Percentiles rank a stretch among this genome's conserved stretches.
Conservation (phyloP, 1,284 basidiomycete genomes). For the Termitomyces sp. region DNA sequence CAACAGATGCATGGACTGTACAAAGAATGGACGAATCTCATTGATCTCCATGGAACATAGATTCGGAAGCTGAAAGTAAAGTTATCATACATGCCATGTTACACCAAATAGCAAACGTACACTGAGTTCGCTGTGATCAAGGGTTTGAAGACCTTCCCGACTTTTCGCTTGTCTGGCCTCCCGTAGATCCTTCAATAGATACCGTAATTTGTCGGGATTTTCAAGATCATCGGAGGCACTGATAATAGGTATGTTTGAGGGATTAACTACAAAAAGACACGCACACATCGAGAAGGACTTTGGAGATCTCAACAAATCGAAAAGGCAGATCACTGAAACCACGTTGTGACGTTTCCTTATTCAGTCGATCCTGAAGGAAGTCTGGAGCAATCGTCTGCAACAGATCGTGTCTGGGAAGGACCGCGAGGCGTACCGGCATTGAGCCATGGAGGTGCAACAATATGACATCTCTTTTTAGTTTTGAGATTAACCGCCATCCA, state of each 20-base stretch:
- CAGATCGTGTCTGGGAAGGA: neutral
- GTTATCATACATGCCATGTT: neutral
- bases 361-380: conserved; percentile 67
- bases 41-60: conserved; percentile 89
- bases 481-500: conserved; percentile 97
- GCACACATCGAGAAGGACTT: conserved; percentile 86
- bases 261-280: conserved; percentile 24
- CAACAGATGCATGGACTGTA: conserved; percentile 75
- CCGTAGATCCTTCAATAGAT: conserved; percentile 87
- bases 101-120: conserved; percentile 34
- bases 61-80: conserved; percentile 63
- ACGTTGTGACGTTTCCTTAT: conserved; percentile 66
- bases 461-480: conserved; percentile 88
- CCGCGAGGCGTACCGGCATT: conserved; percentile 58
- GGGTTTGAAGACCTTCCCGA: conserved; percentile 70
- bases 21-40: conserved; percentile 87
- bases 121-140: conserved; percentile 76
- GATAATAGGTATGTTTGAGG: conserved; percentile 2
- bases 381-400: conserved; percentile 42
- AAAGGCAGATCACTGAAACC: conserved; percentile 77
- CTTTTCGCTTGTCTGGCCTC: conserved; percentile 94
- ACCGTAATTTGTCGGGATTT: conserved; percentile 76
- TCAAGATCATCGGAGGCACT: conserved; percentile 90
- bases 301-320: conserved; percentile 84
- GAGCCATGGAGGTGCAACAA: conserved; percentile 88